Base-by-base conservation (phyloP, 805 yeast species). In the Metschnikowia hibisci region DNA sequence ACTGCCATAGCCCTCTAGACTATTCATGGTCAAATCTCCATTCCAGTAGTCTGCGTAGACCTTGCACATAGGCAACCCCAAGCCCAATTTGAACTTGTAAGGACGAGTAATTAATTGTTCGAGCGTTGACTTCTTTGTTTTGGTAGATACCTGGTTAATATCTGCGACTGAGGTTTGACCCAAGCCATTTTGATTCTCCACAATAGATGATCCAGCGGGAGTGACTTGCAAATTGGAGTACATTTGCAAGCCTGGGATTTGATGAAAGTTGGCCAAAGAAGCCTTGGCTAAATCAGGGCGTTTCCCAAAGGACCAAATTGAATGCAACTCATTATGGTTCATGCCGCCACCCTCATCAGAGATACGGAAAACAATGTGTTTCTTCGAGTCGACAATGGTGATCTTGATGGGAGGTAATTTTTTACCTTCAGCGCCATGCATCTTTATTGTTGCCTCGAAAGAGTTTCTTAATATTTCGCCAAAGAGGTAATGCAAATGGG, bases 11-110 rank as follows among this genome's bases (percentile, higher is more conserved):
- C 96, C 97, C 46, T 88, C 91, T 40, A 91, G 67, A 0, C 95
- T 83, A 53, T 82, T 82, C 74, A 91, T 78, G 46, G 81, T 82
- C 39, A 91, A 63, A 40, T 84, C 86, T 6, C 98, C 98, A 54
- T 90, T 93, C 98, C 98, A 91, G 63, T 91, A 91, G 54, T 91
- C 97, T 0, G 96, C 87, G 58, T 91, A 91, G 0, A 90, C 87
- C 53, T 87, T 82, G 56, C 96, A 85, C 84, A 91, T 81, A 0
- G 98, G 96, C 47, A 91, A 68, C 0, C 97, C 96, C 46, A 91
- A 74, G 0, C 97, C 97, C 23, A 91, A 65, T 41, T 84, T 85
- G 54, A 76, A 77, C 46, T 84, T 77, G 22, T 85, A 81, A 1
- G 93, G 85, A 48, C 97, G 76, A 26, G 82, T 74, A 32, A 84